Evolutionary conservation across 441 rosid species (phyloP), one percentile per base, ranked within the genome.

Genomic region (Mallotus repandus): DNA sequence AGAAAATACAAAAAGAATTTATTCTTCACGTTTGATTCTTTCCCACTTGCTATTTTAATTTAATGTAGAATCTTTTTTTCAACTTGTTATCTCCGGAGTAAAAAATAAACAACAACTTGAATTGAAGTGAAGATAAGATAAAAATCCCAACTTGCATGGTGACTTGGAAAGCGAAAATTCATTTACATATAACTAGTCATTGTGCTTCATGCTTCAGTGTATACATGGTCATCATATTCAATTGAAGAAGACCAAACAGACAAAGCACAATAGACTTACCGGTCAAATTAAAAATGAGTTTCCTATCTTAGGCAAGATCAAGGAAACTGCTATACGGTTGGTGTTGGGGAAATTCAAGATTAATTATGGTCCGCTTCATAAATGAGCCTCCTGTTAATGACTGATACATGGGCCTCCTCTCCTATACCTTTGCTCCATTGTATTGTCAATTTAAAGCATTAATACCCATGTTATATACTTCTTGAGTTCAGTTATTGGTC

Each of bases 341-440:
- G 55, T 59, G 12, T 5, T 4, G 55, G 55, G 64, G n/a, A 22
- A 29, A 22, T 66, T 50, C 3, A 15, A 6, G 19, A 18, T 11
- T 32, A 1, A 32, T 32, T 38, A 54, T 56, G 76, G 64, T 64
- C 76, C 76, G 19, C 63, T 63, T 45, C 32, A 72, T 63, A 35
- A 63, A 41, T 63, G 68, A 62, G 29, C 16, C 11, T 8, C 25
- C 7, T 35, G 2, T 59, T 22, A 15, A 59, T 59, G 46, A 1
- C 58, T 2, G 13, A 9, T 59, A 5, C 29, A 10, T 22, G 58
- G 56, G 48, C 66, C 46, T 60, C 25, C 66, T 71, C 43, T 60
- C 74, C 65, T 32, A 45, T 19, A 0, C 29, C 48, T 43, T 13
- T 18, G 53, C 10, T 29, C 41, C n/a, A 54, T 32, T 14, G 58